phyloP scores from a whole-genome alignment of 2,329 filamentous ascomycete genomes.

The Didymella segeticola region DNA sequence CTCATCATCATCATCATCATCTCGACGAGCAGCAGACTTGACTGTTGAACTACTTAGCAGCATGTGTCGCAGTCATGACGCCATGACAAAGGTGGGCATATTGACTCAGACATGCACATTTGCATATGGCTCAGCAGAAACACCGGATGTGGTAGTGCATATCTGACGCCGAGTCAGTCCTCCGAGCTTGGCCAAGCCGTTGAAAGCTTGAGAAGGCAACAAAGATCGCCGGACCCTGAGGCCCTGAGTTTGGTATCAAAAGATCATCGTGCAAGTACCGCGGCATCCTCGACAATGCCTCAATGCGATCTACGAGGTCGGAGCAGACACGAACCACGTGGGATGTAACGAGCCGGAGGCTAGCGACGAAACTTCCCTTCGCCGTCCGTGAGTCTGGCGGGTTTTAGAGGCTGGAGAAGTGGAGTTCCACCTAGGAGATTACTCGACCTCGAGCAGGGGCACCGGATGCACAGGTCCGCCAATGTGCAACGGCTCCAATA shows the following conservation, averaged over 20 bases:
- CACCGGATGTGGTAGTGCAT: background rate
- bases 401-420: background rate
- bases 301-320: background rate
- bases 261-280: background rate
- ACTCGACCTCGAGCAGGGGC: background rate
- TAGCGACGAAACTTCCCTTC: slow-evolving; percentile 9
- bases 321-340: slow-evolving; percentile 8
- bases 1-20: too few relatives aligned
- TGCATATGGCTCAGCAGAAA: background rate
- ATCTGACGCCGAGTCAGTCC: background rate
- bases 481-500: background rate
- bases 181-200: slow-evolving; percentile 1
- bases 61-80: background rate
- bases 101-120: background rate
- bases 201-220: slow-evolving; percentile 5
- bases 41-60: too few relatives aligned
- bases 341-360: background rate
- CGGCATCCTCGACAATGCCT: background rate
- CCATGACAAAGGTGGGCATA: background rate
- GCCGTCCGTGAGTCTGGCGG: slow-evolving; percentile 1
- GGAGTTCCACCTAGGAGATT: slow-evolving; percentile 7
- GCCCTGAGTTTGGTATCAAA: background rate
- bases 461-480: background rate
- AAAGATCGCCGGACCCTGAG: background rate
- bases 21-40: too few relatives aligned